A percentile compares a stretch with the other conserved stretches of the same genome.
These are phyloP conservation scores for Leishmania aethiopica DNA, from an alignment of 208 protist species.

Conservation along the genomic window DNA sequence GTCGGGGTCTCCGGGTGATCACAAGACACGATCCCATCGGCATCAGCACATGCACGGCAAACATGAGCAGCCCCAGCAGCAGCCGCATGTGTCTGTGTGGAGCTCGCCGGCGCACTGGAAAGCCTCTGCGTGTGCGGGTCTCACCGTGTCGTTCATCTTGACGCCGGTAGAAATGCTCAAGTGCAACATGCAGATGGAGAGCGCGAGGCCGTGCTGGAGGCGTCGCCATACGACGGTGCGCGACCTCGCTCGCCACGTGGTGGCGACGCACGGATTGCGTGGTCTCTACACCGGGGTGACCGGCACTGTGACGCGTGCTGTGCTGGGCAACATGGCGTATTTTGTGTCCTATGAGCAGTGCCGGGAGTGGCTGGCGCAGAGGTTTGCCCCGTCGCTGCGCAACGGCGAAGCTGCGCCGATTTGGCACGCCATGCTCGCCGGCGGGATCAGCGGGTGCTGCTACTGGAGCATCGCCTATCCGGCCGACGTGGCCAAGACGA, in stretches of 20 bases:
- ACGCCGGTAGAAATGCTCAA: slow-evolving; percentile 76
- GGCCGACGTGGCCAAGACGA: slow-evolving; percentile 83
- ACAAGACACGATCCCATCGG: background rate
- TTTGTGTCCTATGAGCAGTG: slow-evolving; percentile 76
- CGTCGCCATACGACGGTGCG: slow-evolving; percentile 17
- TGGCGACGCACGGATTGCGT: slow-evolving; percentile 23
- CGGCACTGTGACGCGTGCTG: slow-evolving; percentile 63
- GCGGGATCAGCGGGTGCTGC: slow-evolving; percentile 66
- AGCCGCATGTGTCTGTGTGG: slow-evolving; percentile 12
- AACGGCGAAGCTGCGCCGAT: slow-evolving; percentile 22
- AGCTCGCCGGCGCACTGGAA: slow-evolving; percentile 29
- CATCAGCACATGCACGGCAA: background rate
- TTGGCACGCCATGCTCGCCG: slow-evolving; percentile 69
- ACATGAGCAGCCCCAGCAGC: background rate
- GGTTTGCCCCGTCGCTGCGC: slow-evolving; percentile 22
- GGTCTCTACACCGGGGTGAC: slow-evolving; percentile 72
- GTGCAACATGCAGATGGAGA: slow-evolving; percentile 65
- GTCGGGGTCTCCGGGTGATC: background rate
- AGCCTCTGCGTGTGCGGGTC: slow-evolving; percentile 44
- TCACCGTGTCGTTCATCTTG: slow-evolving; percentile 66
- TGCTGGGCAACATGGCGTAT: slow-evolving; percentile 79
- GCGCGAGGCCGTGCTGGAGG: slow-evolving; percentile 11
- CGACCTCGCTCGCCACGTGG: slow-evolving; percentile 11
- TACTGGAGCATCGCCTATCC: slow-evolving; percentile 89
- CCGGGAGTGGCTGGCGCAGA: slow-evolving; percentile 34